Evolutionary conservation across 2,329 filamentous ascomycete species (phyloP).

Genomic region (Trichoderma oligosporum): DNA sequence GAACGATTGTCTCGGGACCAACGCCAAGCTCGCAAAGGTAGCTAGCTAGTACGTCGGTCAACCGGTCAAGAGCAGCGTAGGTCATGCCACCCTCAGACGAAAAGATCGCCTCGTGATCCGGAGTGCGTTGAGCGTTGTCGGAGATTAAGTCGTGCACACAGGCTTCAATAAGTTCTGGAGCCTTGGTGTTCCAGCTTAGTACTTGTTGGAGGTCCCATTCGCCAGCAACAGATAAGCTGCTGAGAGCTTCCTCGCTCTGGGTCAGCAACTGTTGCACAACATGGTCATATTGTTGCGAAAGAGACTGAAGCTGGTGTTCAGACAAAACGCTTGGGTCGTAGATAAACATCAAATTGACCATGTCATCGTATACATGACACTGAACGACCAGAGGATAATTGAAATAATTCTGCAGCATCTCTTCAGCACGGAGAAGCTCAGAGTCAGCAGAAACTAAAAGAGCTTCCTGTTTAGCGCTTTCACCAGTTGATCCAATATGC

Average conservation of each 20-base stretch:
- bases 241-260: neutral
- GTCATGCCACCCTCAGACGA: constrained; percentile 10
- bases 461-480: neutral
- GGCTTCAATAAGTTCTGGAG: neutral
- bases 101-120: constrained; percentile 11
- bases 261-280: constrained; percentile 4
- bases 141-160: neutral
- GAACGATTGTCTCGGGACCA: constrained; percentile 23
- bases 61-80: neutral
- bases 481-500: neutral
- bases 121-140: neutral
- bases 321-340: neutral
- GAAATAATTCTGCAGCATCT: constrained; percentile 4
- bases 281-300: constrained; percentile 1
- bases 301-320: neutral
- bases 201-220: constrained; percentile 2
- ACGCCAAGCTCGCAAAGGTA: constrained; percentile 26
- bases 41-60: neutral
- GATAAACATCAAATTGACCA: constrained; percentile 6
- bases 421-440: neutral
- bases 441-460: neutral
- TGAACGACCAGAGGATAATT: constrained; percentile 15
- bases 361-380: neutral
- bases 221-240: neutral
- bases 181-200: neutral